Conservation (phyloP, 768 basidiomycete genomes). For the Sarcomyxa edulis region DNA sequence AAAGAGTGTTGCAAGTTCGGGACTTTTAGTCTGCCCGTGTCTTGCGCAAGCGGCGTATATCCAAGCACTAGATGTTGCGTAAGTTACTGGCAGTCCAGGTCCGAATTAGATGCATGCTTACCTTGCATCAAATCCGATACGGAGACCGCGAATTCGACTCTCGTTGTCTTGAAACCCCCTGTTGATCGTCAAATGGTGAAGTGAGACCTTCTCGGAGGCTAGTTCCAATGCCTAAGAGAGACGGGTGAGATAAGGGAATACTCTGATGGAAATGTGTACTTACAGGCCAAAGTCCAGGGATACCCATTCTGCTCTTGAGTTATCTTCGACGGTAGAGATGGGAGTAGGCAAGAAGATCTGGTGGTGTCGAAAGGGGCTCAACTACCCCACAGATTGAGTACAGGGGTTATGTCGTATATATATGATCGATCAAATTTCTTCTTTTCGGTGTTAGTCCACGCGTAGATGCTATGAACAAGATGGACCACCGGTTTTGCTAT, state of each 20-base stretch:
- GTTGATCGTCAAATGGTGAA: conserved; percentile 24
- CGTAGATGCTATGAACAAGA: no score
- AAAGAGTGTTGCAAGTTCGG: conserved; percentile 35
- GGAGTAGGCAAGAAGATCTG: no score
- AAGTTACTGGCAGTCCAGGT: neutral
- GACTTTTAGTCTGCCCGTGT: conserved; percentile 37
- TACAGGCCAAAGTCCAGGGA: conserved; percentile 12
- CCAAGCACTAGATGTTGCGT: no score
- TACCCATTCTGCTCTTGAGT: conserved; percentile 7
- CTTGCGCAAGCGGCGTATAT: conserved; percentile 11
- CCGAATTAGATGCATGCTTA: neutral
- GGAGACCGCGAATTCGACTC: conserved; percentile 23
- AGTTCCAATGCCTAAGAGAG: conserved; percentile 25
- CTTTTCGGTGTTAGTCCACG: no score
- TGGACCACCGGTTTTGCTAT: no score
- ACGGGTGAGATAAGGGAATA: neutral
- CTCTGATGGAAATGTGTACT: neutral
- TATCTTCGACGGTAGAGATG: no score
- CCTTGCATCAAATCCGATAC: conserved; percentile 34
- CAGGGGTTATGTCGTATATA: no score
- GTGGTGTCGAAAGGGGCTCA: no score
- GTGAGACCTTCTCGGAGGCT: conserved; percentile 23
- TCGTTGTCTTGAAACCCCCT: conserved; percentile 27
- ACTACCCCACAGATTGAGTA: no score
- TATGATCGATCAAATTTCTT: no score